Conservation (phyloP, 495 filamentous ascomycete species). For the Bombardia bombarda region DNA sequence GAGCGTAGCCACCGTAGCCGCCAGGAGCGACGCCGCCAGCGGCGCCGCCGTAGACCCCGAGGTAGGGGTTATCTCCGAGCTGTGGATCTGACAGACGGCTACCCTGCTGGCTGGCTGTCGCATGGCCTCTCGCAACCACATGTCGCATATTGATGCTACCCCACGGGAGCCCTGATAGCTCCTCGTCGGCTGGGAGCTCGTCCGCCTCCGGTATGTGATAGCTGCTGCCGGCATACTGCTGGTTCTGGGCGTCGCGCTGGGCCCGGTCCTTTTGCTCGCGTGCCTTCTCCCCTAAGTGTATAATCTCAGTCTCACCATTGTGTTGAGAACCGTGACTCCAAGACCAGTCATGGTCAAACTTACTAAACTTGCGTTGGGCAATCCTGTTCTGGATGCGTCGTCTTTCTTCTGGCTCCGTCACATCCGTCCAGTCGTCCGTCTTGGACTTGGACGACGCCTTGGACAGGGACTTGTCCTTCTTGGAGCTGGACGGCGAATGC, state of each 20-base stretch:
- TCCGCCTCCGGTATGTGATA: conserved; percentile 48
- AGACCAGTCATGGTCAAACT: too few relatives aligned
- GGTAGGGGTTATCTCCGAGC: too few relatives aligned
- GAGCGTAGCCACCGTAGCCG: neutral
- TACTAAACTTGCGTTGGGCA: conserved; percentile 55
- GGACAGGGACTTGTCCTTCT: conserved; percentile 23
- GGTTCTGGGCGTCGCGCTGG: conserved; percentile 49
- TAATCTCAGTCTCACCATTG: too few relatives aligned
- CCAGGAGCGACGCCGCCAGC: too few relatives aligned
- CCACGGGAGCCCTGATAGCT: conserved; percentile 55
- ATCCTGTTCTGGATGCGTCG: conserved; percentile 54
- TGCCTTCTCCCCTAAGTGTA: conserved; percentile 56
- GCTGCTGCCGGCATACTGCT: conserved; percentile 43
- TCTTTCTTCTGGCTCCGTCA: conserved; percentile 51
- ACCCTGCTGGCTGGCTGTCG: conserved; percentile 30
- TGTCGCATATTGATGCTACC: conserved; percentile 50
- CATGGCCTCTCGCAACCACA: conserved; percentile 46
- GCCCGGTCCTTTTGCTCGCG: conserved; percentile 50
- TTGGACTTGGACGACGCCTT: conserved; percentile 23
- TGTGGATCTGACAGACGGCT: conserved; percentile 7
- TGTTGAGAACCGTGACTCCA: too few relatives aligned
- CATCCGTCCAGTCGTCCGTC: conserved; percentile 52
- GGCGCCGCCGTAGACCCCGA: too few relatives aligned
- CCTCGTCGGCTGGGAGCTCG: conserved; percentile 34
- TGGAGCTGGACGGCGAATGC: conserved; percentile 19